Conservation (phyloP, 805 yeast genomes). For the Ogataea zsoltii region DNA sequence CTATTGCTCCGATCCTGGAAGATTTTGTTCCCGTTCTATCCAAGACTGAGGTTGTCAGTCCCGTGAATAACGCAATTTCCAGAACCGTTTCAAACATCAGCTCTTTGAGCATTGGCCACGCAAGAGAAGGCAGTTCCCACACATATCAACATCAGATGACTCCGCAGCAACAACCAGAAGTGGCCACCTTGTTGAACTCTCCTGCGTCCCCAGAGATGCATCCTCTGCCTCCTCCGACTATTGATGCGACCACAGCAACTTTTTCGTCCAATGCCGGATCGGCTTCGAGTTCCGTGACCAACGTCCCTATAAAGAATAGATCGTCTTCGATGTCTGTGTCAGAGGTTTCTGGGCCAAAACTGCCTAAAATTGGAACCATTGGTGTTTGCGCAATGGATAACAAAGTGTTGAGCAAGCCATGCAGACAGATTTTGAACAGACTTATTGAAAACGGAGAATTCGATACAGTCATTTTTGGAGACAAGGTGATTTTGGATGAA, state of each 20-base stretch:
- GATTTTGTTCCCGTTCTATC: conserved; percentile 76
- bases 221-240: conserved; percentile 1
- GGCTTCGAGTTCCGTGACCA: conserved; percentile 17
- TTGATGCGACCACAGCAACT: conserved; percentile 12
- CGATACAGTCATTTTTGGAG: conserved; percentile 96
- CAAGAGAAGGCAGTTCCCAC: conserved; percentile 5
- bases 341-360: conserved; percentile 46
- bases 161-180: conserved; percentile 1
- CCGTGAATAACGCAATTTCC: conserved; percentile 32
- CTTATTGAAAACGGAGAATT: conserved; percentile 92
- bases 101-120: conserved; percentile 29
- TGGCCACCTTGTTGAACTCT: conserved; percentile 1
- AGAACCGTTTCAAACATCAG: conserved; percentile 35
- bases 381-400: conserved; percentile 99
- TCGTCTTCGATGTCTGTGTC: conserved; percentile 38
- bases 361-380: conserved; percentile 83
- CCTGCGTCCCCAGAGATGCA: conserved; percentile 7
- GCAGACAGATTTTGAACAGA: conserved; percentile 84
- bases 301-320: conserved; percentile 22
- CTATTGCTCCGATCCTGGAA: conserved; percentile 71
- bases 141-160: background rate
- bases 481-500: conserved; percentile 93
- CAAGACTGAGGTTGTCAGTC: conserved; percentile 37
- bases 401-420: conserved; percentile 93
- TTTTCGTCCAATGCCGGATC: conserved; percentile 13